Evolutionary conservation across 306 rosid genomes (phyloP).

Genomic region (Sicyos edulis): DNA sequence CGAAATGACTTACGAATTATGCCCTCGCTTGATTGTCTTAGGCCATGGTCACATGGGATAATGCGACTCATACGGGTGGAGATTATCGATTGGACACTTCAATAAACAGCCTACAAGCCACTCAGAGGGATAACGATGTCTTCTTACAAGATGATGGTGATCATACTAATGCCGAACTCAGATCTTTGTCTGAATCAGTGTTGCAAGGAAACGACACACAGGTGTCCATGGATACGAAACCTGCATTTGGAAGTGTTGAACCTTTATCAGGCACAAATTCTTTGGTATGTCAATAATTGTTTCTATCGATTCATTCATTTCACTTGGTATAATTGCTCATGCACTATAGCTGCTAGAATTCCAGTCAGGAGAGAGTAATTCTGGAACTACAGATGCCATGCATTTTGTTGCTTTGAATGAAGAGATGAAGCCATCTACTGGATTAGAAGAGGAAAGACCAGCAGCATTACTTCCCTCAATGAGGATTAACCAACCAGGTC

Average conservation of each 20-base stretch:
- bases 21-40: not conserved
- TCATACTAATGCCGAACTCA: slow-evolving; percentile 29
- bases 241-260: slow-evolving; percentile 26
- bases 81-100: slow-evolving; percentile 23
- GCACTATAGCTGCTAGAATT: slow-evolving; percentile 26
- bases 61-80: slow-evolving; percentile 28
- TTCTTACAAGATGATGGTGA: slow-evolving; percentile 23
- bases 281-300: slow-evolving; percentile 29
- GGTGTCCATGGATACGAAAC: slow-evolving; percentile 20
- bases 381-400: slow-evolving; percentile 28
- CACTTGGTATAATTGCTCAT: slow-evolving; percentile 23
- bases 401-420: slow-evolving; percentile 23
- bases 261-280: slow-evolving; percentile 23
- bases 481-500: slow-evolving; percentile 27
- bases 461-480: slow-evolving; percentile 30
- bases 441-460: slow-evolving; percentile 27
- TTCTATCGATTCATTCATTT: not conserved
- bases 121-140: slow-evolving; percentile 24
- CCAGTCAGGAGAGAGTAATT: slow-evolving; percentile 40
- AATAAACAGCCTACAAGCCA: slow-evolving; percentile 23
- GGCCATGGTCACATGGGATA: slow-evolving; percentile 25
- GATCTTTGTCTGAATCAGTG: slow-evolving; percentile 23
- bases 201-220: slow-evolving; percentile 33
- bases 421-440: slow-evolving; percentile 29
- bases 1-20: not conserved